These are phyloP conservation scores for Solanum chiquidenum DNA, from an alignment of 257 asterid species.

Conservation along the genomic window DNA sequence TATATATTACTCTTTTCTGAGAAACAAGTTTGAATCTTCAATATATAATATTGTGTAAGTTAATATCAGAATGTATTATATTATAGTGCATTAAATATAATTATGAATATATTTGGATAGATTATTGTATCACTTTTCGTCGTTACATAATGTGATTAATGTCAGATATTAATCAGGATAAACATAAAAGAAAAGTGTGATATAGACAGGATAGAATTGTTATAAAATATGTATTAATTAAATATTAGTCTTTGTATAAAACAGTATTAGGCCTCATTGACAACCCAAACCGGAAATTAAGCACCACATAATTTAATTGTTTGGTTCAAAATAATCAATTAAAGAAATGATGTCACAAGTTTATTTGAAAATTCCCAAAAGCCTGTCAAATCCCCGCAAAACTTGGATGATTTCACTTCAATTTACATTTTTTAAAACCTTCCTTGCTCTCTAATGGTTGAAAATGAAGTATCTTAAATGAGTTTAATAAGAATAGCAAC, in stretches of 20 bases:
- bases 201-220: background rate
- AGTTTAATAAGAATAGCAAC: background rate
- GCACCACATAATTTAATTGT: background rate
- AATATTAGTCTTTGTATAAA: background rate
- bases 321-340: background rate
- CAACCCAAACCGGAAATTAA: background rate
- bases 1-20: background rate
- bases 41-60: background rate
- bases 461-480: background rate
- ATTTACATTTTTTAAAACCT: background rate
- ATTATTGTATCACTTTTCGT: background rate
- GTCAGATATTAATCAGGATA: no score
- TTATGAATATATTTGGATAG: background rate
- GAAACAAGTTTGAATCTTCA: background rate
- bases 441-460: background rate
- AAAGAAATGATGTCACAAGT: background rate
- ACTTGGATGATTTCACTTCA: background rate
- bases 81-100: background rate
- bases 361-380: background rate
- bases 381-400: background rate
- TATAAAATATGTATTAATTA: background rate
- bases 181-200: background rate
- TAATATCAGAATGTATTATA: background rate
- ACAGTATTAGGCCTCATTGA: background rate
- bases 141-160: background rate